A percentile compares a stretch with the other conserved stretches of the same genome.
These are phyloP conservation scores for Pseudocercospora macadamiae DNA, from an alignment of 2,329 filamentous ascomycete species.

Conservation along the genomic window DNA sequence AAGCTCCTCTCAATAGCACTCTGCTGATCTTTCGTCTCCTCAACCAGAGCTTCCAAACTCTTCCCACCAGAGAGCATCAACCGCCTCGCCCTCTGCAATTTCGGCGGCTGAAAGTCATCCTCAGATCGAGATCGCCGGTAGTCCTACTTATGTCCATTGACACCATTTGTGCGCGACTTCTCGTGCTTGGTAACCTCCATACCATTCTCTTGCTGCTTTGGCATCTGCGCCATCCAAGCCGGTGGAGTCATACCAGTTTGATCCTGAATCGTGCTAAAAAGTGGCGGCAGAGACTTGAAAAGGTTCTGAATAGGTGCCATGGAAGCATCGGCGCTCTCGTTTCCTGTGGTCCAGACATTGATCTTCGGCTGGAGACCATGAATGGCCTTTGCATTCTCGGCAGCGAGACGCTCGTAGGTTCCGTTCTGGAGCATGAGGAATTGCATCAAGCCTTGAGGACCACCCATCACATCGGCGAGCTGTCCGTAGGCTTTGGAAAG, in stretches of 20 bases:
- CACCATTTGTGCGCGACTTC: neutral
- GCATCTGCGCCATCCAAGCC: constrained; percentile 66
- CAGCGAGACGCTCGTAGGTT: constrained; percentile 75
- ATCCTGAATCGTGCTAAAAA: constrained; percentile 83
- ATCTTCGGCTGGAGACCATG: constrained; percentile 84
- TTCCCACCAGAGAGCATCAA: neutral
- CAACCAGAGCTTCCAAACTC: neutral
- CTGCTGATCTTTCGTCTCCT: neutral
- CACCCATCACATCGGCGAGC: constrained; percentile 73
- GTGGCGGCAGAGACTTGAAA: constrained; percentile 80
- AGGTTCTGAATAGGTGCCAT: constrained; percentile 65
- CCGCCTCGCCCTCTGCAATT: neutral
- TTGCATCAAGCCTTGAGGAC: constrained; percentile 75
- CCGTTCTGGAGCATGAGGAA: constrained; percentile 87
- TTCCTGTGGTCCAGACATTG: constrained; percentile 83
- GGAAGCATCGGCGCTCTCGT: constrained; percentile 55
- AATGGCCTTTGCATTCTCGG: constrained; percentile 76
- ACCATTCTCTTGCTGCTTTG: constrained; percentile 27
- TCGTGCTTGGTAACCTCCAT: neutral
- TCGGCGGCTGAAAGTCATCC: neutral
- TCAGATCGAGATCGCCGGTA: neutral
- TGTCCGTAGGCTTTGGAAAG: constrained; percentile 58
- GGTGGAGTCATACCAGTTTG: constrained; percentile 84
- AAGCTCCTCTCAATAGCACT: neutral
- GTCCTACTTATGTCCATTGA: neutral